Evolutionary conservation across 805 yeast species (phyloP), one percentile per base, ranked within the genome.

Genomic region (Candida pini): DNA sequence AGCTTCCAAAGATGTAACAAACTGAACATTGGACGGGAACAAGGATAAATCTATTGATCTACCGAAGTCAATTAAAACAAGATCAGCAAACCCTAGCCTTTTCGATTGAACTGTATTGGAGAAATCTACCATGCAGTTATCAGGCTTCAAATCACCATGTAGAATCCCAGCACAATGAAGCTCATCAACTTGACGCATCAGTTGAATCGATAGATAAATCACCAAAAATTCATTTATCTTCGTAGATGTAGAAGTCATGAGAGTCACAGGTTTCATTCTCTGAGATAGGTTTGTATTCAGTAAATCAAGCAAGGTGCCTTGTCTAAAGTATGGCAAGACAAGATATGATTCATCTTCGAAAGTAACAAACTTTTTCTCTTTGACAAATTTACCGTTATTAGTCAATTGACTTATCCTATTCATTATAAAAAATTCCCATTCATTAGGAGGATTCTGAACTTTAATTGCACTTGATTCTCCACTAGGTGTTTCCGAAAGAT

Each of bases 61-160:
- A 4, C 94, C 94, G 59, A 83, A 88, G 58, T 87, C 95, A 44
- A 87, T 82, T 28, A 88, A 53, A 0, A 36, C 29, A 2, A 54
- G 9, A 30, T 54, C 60, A 10, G 39, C 31, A 18, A 38, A 54
- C 4, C 45, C 28, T 4, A 48, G 37, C 24, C 30, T 40, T 5
- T 30, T 31, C 5, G 36, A 21, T 5, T 43, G 47, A 0, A 39
- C 43, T 18, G 48, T 38, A 12, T 62, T 59, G 3, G 36, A 12
- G 26, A 82, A 65, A 26, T 82, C 58, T 0, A 86, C 51, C 94
- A 88, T 82, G 44, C 92, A 83, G 52, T 87, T 88, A 43, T 84
- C 95, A 0, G 95, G 81, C 51, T 82, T 84, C 35, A 88, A 56
- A 53, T 88, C 95, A 2, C 95, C 94, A 60, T 88, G 96, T 9